Evolutionary conservation across 2,329 filamentous ascomycete genomes (phyloP), one percentile per base, ranked within the genome.

Genomic region (Cladosporium sp.): DNA sequence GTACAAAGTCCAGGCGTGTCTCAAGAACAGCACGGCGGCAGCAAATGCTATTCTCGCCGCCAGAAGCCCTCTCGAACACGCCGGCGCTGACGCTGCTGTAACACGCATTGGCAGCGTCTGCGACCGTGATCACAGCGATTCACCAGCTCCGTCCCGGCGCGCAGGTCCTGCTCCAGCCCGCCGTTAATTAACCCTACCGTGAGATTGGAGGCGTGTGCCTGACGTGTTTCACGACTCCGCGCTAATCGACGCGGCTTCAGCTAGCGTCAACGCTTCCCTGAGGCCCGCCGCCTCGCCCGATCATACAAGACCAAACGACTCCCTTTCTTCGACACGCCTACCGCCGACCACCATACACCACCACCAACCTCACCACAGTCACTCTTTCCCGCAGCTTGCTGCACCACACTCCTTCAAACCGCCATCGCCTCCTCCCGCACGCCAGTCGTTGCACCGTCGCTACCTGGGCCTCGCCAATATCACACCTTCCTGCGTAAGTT

Each of bases 361-460:
- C 30, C 55, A 37, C 22, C 55, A 39, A 6, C 37, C 56, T 52
- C 47, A 59, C 56, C 56, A 38, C 39, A 59, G 56, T 59, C 56
- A 59, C 34, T 59, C 56, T 45, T 59, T 59, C 56, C 43, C 15
- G 56, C 56, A 59, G 56, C 49, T 59, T 25, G 56, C 49, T 59
- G 56, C 45, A 59, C 56, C 56, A 59, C 56, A 59, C 56, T 59
- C 56, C 47, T 59, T 59, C 39, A 51, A 52, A 40, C 40, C 56
- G 43, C 38, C 19, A 37, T 39, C 54, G 15, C 19, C 34, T 25
- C 36, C 49, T 22, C 47, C 39, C 54, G 55, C 55, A 37, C 56
- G 47, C 50, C 56, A 59, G 47, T 34, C 28, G 56, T 51, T 43
- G 45, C 47, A 51, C 55, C 37, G 45, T 58, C 37, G 22, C 47